Conservation (phyloP, 352 stramenopile genomes). For the Globisporangium polare region DNA sequence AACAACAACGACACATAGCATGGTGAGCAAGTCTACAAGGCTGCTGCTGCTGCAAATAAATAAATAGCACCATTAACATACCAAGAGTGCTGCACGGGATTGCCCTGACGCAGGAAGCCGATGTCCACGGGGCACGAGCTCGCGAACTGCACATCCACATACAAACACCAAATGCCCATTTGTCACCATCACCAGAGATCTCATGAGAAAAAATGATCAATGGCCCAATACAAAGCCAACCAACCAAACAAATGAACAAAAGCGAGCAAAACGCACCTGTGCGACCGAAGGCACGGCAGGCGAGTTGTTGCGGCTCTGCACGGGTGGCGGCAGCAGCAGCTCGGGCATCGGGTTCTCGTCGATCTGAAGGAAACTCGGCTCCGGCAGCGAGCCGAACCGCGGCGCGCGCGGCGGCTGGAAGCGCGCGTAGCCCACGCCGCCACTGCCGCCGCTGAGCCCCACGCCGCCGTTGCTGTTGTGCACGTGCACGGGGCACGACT, state of each 20-base stretch:
- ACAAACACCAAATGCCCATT: constrained; percentile 1
- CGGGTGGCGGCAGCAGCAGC: constrained; percentile 46
- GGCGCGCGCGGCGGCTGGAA: constrained; percentile 50
- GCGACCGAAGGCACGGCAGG: constrained; percentile 38
- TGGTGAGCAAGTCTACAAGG: neutral
- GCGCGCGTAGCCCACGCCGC: constrained; percentile 14
- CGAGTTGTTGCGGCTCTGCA: constrained; percentile 23
- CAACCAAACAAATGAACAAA: constrained; percentile 3
- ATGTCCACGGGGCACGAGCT: constrained; percentile 69
- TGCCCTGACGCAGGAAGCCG: constrained; percentile 43
- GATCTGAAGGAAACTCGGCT: constrained; percentile 51
- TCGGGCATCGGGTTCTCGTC: constrained; percentile 48
- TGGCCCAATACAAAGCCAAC: neutral
- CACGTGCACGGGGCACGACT: constrained; percentile 62
- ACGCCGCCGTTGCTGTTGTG: constrained; percentile 26
- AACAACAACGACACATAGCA: neutral
- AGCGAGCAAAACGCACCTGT: constrained; percentile 24
- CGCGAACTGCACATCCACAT: constrained; percentile 35
- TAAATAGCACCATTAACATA: constrained; percentile 13
- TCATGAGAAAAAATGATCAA: too few species aligned
- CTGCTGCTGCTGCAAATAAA: neutral
- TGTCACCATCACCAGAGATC: constrained; percentile 4
- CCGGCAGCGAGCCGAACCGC: constrained; percentile 56
- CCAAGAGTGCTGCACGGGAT: constrained; percentile 38
- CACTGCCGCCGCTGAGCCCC: constrained; percentile 1